These are phyloP conservation scores for Aurifilum marmelostoma DNA, from an alignment of 2,329 filamentous ascomycete genomes.

Conservation along the genomic window DNA sequence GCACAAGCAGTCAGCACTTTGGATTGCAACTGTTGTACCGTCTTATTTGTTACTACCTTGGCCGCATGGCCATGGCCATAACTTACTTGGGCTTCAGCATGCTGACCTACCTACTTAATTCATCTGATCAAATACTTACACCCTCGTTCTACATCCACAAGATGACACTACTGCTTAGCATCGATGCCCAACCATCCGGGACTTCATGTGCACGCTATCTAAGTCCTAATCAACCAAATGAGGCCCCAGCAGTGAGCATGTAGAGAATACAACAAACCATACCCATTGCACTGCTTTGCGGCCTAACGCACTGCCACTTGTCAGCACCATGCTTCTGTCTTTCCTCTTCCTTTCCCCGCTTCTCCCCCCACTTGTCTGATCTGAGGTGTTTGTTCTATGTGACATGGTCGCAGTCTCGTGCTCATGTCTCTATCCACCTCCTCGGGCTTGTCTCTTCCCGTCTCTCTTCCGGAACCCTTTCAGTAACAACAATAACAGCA, in stretches of 20 bases:
- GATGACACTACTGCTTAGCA: neutral
- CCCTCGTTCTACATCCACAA: neutral
- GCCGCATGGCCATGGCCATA: neutral
- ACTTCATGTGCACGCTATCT: too few species aligned
- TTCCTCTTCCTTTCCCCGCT: too few species aligned
- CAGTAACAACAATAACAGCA: too few species aligned
- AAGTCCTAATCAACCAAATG: too few species aligned
- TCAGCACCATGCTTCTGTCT: too few species aligned
- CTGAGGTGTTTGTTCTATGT: slow-evolving; percentile 9
- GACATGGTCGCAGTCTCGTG: slow-evolving; percentile 17
- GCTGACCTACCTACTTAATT: neutral
- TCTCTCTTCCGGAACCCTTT: too few species aligned
- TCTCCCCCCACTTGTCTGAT: too few species aligned
- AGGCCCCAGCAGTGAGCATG: too few species aligned
- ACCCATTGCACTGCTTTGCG: too few species aligned
- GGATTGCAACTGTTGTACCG: neutral
- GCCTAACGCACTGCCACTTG: too few species aligned
- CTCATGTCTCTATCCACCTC: slow-evolving; percentile 17
- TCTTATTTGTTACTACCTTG: too few species aligned
- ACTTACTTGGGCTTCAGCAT: neutral
- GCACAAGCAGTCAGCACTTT: neutral
- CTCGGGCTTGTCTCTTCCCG: neutral
- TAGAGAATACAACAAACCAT: too few species aligned
- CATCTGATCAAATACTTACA: neutral
- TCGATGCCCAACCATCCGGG: neutral